Evolutionary conservation across 2,329 filamentous ascomycete species (phyloP), one percentile per base, ranked within the genome.

Genomic region (Ophiostoma quercus): DNA sequence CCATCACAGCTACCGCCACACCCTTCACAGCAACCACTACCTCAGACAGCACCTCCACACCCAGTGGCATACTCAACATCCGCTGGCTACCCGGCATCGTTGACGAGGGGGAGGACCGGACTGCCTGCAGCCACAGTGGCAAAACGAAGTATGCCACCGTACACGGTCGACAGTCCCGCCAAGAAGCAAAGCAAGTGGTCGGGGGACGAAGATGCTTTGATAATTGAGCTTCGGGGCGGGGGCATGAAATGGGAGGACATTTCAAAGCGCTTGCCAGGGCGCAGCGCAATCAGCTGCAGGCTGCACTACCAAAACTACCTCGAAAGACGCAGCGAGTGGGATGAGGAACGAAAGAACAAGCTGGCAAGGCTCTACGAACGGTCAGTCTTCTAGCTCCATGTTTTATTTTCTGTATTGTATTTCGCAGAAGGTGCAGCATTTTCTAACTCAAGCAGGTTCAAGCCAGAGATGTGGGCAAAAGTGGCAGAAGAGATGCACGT

Each of bases 171-270:
- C 74, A 90, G 89, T 51, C 92, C 92, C 25, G 91, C 92, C 43
- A 96, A 95, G 82, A 96, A 94, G 81, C 93, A 97, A 79, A 96
- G 92, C 77, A 98, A 98, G 80, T 98, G 95, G 95, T 96, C 92
- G 5, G 84, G 90, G 0, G 92, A 97, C 72, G 94, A 98, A 79
- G 93, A 98, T 79, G 88, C 91, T n/a, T 82, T 95, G 67, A 97
- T 97, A 75, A 97, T 97, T 75, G 92, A 96, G 78, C 86, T 98
- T 72, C 88, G 94, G 71, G 92, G 92, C 51, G 89, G 89, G 75
- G 92, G 92, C 9, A 97, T 97, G 92, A 98, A 98, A 78, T 98
- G 94, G 95, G 94, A 98, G 77, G 94, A 98, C 79, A 97, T 98
- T 76, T 96, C 92, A 72, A 96, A 94, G 82, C 87, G 90, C 69